These are phyloP conservation scores for Boletus smithii DNA, from an alignment of 1,284 basidiomycete species.

Conservation along the genomic window DNA sequence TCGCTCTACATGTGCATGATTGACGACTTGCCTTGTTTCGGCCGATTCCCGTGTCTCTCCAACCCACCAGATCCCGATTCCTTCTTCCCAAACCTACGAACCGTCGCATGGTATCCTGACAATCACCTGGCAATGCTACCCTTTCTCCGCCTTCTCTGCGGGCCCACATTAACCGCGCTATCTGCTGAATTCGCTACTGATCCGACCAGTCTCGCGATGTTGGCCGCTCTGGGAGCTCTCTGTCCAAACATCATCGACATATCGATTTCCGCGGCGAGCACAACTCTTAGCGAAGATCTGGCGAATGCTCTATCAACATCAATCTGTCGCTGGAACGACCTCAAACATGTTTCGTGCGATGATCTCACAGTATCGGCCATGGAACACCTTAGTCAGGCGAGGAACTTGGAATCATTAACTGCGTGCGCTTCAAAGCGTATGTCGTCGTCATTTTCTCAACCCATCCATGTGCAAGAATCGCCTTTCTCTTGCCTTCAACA, in stretches of 20 bases:
- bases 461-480: neutral
- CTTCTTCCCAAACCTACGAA: conserved; percentile 25
- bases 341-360: conserved; percentile 23
- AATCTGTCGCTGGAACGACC: conserved; percentile 21
- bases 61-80: conserved; percentile 14
- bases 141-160: conserved; percentile 26
- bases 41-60: conserved; percentile 14
- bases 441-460: conserved; percentile 6
- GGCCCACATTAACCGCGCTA: conserved; percentile 20
- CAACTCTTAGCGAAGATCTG: conserved; percentile 10
- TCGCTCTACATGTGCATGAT: conserved; percentile 22
- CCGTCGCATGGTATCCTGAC: conserved; percentile 21
- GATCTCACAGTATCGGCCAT: conserved; percentile 20
- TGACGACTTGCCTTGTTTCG: conserved; percentile 13
- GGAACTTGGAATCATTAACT: conserved; percentile 17
- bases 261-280: conserved; percentile 16
- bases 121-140: conserved; percentile 23
- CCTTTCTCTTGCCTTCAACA: conserved; percentile 13
- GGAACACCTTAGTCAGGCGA: conserved; percentile 18
- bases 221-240: conserved; percentile 14
- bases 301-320: conserved; percentile 18
- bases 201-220: conserved; percentile 14
- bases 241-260: conserved; percentile 28
- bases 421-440: conserved; percentile 14
- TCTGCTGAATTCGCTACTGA: conserved; percentile 24